Evolutionary conservation across 495 filamentous ascomycete species (phyloP).

Genomic region (Wilcoxina mikolae): DNA sequence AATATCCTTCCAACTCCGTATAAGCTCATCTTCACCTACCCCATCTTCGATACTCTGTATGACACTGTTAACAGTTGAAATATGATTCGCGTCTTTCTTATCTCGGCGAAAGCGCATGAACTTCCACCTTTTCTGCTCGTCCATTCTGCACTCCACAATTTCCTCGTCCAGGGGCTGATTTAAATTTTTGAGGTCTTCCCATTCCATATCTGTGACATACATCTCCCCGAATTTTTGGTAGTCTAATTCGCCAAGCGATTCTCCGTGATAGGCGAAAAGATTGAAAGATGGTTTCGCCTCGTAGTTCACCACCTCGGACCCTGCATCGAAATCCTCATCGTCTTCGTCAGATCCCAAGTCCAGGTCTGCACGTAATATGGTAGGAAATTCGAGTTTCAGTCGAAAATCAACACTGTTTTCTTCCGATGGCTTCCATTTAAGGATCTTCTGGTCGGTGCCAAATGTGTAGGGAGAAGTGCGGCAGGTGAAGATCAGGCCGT

Average conservation of each 20-base stretch:
- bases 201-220: slow-evolving; percentile 57
- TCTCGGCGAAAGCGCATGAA: slow-evolving; percentile 80
- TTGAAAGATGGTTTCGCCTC: slow-evolving; percentile 43
- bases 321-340: slow-evolving; percentile 9
- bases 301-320: slow-evolving; percentile 34
- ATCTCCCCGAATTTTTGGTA: slow-evolving; percentile 53
- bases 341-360: slow-evolving; percentile 39
- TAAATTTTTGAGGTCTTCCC: slow-evolving; percentile 62
- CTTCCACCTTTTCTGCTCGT: slow-evolving; percentile 58
- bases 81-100: slow-evolving; percentile 81
- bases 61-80: slow-evolving; percentile 61
- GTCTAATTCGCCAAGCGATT: slow-evolving; percentile 18
- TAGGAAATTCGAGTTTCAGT: slow-evolving; percentile 59
- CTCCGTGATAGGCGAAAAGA: slow-evolving; percentile 42
- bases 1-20: slow-evolving; percentile 12
- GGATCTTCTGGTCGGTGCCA: slow-evolving; percentile 54
- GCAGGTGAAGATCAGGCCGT: slow-evolving; percentile 94
- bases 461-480: slow-evolving; percentile 67
- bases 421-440: slow-evolving; percentile 90
- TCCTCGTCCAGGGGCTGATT: slow-evolving; percentile 58
- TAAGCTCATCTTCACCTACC: slow-evolving; percentile 51
- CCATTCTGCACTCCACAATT: slow-evolving; percentile 78
- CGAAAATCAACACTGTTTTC: slow-evolving; percentile 93
- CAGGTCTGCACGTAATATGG: slow-evolving; percentile 36
- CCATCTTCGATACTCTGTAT: slow-evolving; percentile 67